Base-by-base conservation (phyloP, 331 rosid species). In the Quercus lobata region DNA sequence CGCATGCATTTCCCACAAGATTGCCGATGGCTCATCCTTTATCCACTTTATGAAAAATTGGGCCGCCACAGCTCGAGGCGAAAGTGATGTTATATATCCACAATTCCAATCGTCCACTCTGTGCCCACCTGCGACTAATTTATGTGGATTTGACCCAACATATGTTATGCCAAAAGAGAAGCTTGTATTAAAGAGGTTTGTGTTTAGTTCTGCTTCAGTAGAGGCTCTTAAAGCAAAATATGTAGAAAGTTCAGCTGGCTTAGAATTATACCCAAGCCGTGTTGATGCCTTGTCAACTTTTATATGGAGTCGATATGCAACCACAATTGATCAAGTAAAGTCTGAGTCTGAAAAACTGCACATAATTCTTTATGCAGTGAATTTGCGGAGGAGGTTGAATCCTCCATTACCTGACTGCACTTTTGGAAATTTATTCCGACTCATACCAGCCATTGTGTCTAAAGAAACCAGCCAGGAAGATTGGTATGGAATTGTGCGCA, bases 301-400 rank as follows among this genome's bases (percentile, higher is more conserved):
- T 41, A 41, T 41, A 9, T 41, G 49, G 49, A 41, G 49, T 41
- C 49, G 49, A 41, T 41, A 41, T 41, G 49, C 3, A 41, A 41
- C 49, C 49, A 9, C 49, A 41, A 9, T 2, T 41, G 49, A 41
- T 41, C 49, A 41, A 2, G 14, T 41, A 41, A 41, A 41, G 49
- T 41, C 49, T 41, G 49, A 41, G 49, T 41, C 49, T 9, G 49
- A 9, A 41, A 41, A 41, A 41, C 49, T 41, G 4, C 49, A 41
- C 14, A 41, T 41, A 41, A 41, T 41, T 41, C 49, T 41, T 9
- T 41, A 41, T 41, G 49, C 49, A 41, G 5, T 7, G 19, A 81
- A 81, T 73, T 25, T 81, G 6, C 77, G 84, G 7, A 70, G 81
- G 2, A 81, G 84, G 70, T 61, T 69, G 81, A 77, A 81, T 27